phyloP scores from a whole-genome alignment of 805 yeast species.

The Lipomyces spencermartinsiae region DNA sequence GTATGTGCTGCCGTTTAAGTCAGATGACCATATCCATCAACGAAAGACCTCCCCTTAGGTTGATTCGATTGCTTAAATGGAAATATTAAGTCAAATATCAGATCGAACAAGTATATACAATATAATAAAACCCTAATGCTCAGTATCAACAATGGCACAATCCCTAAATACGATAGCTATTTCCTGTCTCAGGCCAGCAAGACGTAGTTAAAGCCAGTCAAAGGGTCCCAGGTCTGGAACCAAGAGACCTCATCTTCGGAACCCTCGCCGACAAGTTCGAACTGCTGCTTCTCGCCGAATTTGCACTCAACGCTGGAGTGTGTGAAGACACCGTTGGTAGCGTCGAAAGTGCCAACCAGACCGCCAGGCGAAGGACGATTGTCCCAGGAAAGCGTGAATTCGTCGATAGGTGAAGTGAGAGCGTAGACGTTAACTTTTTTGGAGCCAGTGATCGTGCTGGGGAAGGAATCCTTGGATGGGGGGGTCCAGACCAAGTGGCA shows the following conservation, averaged over 20 bases:
- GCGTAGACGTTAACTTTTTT: constrained; percentile 26
- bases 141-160: no score
- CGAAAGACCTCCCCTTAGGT: no score
- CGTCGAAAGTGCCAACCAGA: constrained; percentile 27
- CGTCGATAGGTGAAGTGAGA: constrained; percentile 18
- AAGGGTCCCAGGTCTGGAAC: constrained; percentile 32
- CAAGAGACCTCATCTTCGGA: constrained; percentile 22
- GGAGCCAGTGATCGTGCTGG: constrained; percentile 29
- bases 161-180: background rate
- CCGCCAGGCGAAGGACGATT: constrained; percentile 29
- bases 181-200: background rate
- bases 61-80: no score
- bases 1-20: no score
- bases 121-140: no score
- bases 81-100: no score
- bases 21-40: no score
- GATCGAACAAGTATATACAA: background rate
- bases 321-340: constrained; percentile 28
- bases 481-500: constrained; percentile 37
- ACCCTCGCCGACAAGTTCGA: constrained; percentile 30
- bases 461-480: constrained; percentile 30
- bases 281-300: constrained; percentile 34
- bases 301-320: constrained; percentile 27
- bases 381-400: constrained; percentile 25
- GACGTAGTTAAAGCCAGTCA: constrained; percentile 28